Evolutionary conservation across 768 basidiomycete genomes (phyloP), one percentile per base, ranked within the genome.

Genomic region (Tephrocybe sp.): DNA sequence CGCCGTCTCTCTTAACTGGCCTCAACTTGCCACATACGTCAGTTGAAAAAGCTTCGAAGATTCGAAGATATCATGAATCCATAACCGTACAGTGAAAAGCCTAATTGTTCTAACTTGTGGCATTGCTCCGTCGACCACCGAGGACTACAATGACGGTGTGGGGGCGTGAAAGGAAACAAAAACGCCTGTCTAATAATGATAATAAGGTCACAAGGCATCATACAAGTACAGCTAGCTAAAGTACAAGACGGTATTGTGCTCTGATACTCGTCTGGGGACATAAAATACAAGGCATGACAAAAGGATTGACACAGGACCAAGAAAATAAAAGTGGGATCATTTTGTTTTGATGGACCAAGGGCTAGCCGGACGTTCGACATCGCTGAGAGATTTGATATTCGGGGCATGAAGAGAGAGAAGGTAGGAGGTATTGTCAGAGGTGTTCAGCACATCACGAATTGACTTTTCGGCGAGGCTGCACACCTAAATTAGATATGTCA

Each of bases 401-500:
- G 70, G 61, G 11, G 60, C 58, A 60, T 91, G 89, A 36, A 90
- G 73, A 31, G 76, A 78, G 45, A 91, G 78, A 38, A 91, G 79
- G 38, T 76, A 75, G 21, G 77, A 64, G 11, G 74, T 73, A 45
- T 91, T 90, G 68, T 89, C 84, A 49, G 72, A 77, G 16, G 80
- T 82, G 61, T 85, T 78, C 33, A 91, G 72, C 21, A 89, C 85
- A 52, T 79, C 76, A 10, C 73, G 69, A 40, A 91, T 84, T 1
- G 89, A 91, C 49, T 78, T 73, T 62, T 84, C 83, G 13, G 84
- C 86, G 9, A 86, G 75, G 53, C 82, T 75, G 59, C 86, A 88
- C 3, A 82, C 79, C 86, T 90, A 50, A 29, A 15, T 21, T 38
- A 42, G 38, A 47, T 30, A 36, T 48, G n/a, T n/a, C n/a, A n/a